phyloP scores from a whole-genome alignment of 371 early-diverging fungal species.

The Massospora cicadina region DNA sequence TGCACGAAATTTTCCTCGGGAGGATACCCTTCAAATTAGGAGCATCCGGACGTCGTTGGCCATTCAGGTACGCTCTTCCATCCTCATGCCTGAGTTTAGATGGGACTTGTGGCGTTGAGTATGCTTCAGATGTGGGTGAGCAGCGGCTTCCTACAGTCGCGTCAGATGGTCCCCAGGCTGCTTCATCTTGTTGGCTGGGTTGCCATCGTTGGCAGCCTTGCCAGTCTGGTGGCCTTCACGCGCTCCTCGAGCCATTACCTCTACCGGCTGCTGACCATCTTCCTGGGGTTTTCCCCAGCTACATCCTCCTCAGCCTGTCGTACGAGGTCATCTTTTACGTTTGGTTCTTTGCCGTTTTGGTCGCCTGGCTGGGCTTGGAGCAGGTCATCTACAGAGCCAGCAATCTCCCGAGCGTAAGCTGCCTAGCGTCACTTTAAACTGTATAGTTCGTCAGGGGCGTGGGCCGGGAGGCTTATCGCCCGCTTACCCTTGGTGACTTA shows the following conservation, averaged over 20 bases:
- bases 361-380: constrained; percentile 73
- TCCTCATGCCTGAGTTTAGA: constrained; percentile 14
- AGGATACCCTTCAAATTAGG: neutral
- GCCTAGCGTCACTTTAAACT: neutral
- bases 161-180: neutral
- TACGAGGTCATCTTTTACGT: constrained; percentile 79
- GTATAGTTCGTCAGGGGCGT: neutral
- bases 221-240: neutral
- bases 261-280: constrained; percentile 56
- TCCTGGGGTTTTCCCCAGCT: constrained; percentile 77
- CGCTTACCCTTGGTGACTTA: neutral
- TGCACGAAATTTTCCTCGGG: neutral
- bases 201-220: neutral
- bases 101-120: constrained; percentile 51
- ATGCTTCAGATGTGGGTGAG: constrained; percentile 48
- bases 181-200: constrained; percentile 2
- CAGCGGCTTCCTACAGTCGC: constrained; percentile 24
- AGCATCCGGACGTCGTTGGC: neutral
- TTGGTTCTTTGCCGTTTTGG: constrained; percentile 44
- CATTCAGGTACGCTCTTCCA: constrained; percentile 12
- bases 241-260: constrained; percentile 45
- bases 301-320: constrained; percentile 69
- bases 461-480: neutral
- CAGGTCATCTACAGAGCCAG: constrained; percentile 23
- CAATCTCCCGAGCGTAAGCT: neutral